Base-by-base conservation (phyloP, 2,329 filamentous ascomycete genomes). In the Fusarium solani-melongenae region DNA sequence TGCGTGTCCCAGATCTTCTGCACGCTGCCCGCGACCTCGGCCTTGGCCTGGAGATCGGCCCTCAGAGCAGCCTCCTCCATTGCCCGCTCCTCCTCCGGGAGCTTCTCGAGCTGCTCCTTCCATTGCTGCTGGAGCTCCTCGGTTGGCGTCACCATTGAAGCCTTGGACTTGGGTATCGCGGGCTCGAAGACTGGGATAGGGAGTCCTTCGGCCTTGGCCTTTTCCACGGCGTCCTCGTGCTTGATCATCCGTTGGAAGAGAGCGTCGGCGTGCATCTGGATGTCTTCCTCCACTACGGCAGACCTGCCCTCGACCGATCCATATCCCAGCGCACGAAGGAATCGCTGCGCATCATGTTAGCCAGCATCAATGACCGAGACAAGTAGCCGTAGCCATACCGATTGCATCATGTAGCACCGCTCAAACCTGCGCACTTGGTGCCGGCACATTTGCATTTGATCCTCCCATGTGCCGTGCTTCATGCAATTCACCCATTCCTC, bases 241-340 rank as follows among this genome's bases (percentile, higher is more conserved):
- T 90, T 88, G 39, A 97, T 83, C 92, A 98, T 94, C 76, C 93
- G 91, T 78, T 96, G 93, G 83, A 95, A 99, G 44, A 99, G 87
- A 72, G 90, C 90, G 84, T 99, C 96, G 67, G 96, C 96, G 82
- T 98, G 95, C 92, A 98, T 94, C 83, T 98, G 96, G 70, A 99
- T 94, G 76, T 92, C 90, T 81, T 98, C 95, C 77, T 98, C 93
- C 60, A 93, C 88, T 33, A 91, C 88, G 0, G 88, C 84, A 10
- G 92, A 85, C 24, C 91, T 89, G 51, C 92, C 89, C 70, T 90
- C 86, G 29, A 90, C 90, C 9, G 90, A 89, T 36, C 97, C 88
- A 81, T 98, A 98, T 6, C 96, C 96, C 20, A 99, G 84, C 1
- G 95, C 95, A 82, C 96, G 95, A 31, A 99, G 85, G 76, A 99